Evolutionary conservation across 2,329 filamentous ascomycete genomes (phyloP).

Genomic region (Colletotrichum neosansevieriae): DNA sequence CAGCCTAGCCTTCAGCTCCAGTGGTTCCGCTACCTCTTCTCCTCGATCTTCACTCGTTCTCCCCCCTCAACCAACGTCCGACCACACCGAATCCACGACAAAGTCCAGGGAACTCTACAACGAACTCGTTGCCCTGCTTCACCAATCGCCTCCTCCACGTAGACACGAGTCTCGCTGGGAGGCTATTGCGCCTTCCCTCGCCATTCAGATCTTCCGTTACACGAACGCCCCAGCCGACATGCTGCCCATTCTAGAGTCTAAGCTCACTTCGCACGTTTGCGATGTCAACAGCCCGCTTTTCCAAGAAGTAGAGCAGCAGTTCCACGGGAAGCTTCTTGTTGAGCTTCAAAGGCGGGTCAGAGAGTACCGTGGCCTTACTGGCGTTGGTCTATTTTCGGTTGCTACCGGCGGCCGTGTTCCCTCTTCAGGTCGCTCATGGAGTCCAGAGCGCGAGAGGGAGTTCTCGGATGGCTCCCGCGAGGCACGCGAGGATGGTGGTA

Average conservation of each 20-base stretch:
- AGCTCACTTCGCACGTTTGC: constrained; percentile 59
- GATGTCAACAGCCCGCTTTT: constrained; percentile 59
- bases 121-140: constrained; percentile 66
- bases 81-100: constrained; percentile 54
- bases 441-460: constrained; percentile 47
- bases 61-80: constrained; percentile 52
- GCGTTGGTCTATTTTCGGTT: constrained; percentile 65
- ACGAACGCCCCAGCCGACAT: constrained; percentile 63
- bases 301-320: constrained; percentile 61
- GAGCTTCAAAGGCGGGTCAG: constrained; percentile 63
- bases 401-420: constrained; percentile 65
- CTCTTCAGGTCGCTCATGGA: constrained; percentile 51
- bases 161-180: constrained; percentile 63
- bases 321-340: constrained; percentile 61
- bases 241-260: constrained; percentile 62
- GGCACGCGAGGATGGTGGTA: constrained; percentile 63
- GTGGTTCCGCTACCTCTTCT: constrained; percentile 63
- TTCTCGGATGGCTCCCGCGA: constrained; percentile 52
- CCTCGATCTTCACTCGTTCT: constrained; percentile 61
- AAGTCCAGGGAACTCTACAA: constrained; percentile 64
- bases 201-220: constrained; percentile 70
- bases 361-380: constrained; percentile 65
- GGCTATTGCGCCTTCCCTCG: constrained; percentile 64
- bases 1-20: constrained; percentile 63
- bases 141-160: constrained; percentile 59